Evolutionary conservation across 139 green algal species (phyloP), one percentile per base, ranked within the genome.

Genomic region (Marvania coccoides): DNA sequence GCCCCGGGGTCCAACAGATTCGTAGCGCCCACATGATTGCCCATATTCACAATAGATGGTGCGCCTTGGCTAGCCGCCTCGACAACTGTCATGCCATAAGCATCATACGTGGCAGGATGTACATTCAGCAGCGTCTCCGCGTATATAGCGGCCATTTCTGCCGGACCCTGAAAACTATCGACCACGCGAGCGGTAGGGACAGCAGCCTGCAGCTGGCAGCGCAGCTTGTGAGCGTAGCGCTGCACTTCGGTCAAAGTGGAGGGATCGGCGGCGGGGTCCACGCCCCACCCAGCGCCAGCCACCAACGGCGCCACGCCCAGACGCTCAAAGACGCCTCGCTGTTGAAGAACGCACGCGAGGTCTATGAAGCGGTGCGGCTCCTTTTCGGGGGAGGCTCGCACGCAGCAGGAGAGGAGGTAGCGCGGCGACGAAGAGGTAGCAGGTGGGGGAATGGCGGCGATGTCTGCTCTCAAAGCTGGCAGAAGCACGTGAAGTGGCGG

Each of bases 71-170:
- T 87, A 4, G 89, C 89, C 0, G 89, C 89, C 72, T 96, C 89
- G 5, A 95, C 81, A 6, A 95, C 74, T 0, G 89, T 96, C 89
- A 96, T 96, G 29, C 89, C 89, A 63, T 86, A 96, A 30, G 70
- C 70, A 35, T 77, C 77, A 40, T 75, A 85, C 13, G 75, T 69
- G 29, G 76, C 80, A 1, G 90, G 89, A 71, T 96, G 90, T 19
- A 96, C 59, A 64, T 96, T 96, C 14, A 96, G 83, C 31, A 73
- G 56, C 5, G 88, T 92, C 23, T 56, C 31, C 0, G 63, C 38
- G 47, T 79, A 90, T 15, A 95, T 19, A 2, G 63, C 28, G 0
- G 84, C 84, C 73, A 94, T 62, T n/a, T 88, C 60, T 7, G 40
- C 3, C 0, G 83, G 74, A 0, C 74, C 81, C 40, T 89, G 47